A percentile compares a stretch with the other conserved stretches of the same genome.
Evolutionary conservation across 2,329 filamentous ascomycete species (phyloP).

Genomic region (Lasiodiplodia sp.): DNA sequence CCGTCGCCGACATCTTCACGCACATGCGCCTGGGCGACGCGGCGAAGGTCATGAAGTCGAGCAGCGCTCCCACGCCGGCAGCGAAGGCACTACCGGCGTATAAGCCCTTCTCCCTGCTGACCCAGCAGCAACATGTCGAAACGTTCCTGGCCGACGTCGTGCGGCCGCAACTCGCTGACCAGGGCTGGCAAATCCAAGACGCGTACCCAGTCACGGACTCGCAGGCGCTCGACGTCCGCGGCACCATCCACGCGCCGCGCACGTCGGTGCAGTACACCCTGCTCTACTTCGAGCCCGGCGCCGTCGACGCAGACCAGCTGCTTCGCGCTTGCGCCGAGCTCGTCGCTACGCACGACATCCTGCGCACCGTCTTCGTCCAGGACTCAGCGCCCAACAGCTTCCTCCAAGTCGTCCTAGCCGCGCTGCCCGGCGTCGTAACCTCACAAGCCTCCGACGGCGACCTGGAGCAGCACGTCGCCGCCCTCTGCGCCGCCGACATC

Average conservation of each 20-base stretch:
- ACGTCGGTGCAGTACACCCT: constrained; percentile 71
- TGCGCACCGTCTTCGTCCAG: constrained; percentile 70
- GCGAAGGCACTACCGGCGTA: constrained; percentile 39
- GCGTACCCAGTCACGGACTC: constrained; percentile 66
- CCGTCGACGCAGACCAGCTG: constrained; percentile 59
- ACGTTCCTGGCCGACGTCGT: constrained; percentile 59
- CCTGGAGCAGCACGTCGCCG: constrained; percentile 60
- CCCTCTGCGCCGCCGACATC: constrained; percentile 63
- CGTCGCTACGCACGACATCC: constrained; percentile 67
- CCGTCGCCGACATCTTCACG: constrained; percentile 54
- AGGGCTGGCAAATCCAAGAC: constrained; percentile 61
- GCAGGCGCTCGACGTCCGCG: constrained; percentile 66
- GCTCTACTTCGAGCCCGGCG: constrained; percentile 63
- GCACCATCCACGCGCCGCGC: constrained; percentile 64
- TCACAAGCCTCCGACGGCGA: constrained; percentile 50
- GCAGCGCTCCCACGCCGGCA: constrained; percentile 30
- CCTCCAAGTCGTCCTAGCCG: constrained; percentile 66
- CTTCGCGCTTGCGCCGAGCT: constrained; percentile 62
- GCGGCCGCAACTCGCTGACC: constrained; percentile 59
- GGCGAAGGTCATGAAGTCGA: constrained; percentile 58
- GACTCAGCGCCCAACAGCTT: background rate
- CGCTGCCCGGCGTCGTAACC: constrained; percentile 55
- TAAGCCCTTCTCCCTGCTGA: constrained; percentile 60
- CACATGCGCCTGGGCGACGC: constrained; percentile 58
- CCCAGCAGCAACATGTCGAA: constrained; percentile 45